Percentiles rank a stretch among this genome's conserved stretches.
These are phyloP conservation scores for Clonostachys solani DNA, from an alignment of 2,329 filamentous ascomycete species.

Conservation along the genomic window DNA sequence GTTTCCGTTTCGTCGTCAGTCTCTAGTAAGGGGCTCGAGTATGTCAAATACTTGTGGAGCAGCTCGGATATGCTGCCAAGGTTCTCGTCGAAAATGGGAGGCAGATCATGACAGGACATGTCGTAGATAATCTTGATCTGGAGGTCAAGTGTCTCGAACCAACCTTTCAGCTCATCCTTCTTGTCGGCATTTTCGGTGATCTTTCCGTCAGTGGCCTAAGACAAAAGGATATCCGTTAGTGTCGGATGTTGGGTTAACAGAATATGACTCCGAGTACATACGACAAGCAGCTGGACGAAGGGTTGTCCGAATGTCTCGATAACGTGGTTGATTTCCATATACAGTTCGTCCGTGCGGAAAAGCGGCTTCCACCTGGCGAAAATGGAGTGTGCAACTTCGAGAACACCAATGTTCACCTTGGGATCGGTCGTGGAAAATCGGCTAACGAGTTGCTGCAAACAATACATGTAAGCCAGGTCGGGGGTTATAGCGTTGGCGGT, in stretches of 20 bases:
- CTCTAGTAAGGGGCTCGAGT: slow-evolving; percentile 76
- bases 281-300: slow-evolving; percentile 75
- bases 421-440: slow-evolving; percentile 79
- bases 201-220: slow-evolving; percentile 60
- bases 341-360: slow-evolving; percentile 89
- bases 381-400: slow-evolving; percentile 97
- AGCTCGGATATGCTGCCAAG: slow-evolving; percentile 71
- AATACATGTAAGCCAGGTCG: background rate
- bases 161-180: slow-evolving; percentile 67
- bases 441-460: slow-evolving; percentile 72
- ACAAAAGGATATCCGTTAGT: slow-evolving; percentile 8
- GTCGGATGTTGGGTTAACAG: background rate
- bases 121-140: slow-evolving; percentile 93
- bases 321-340: slow-evolving; percentile 95
- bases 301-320: slow-evolving; percentile 78
- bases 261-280: slow-evolving; percentile 31
- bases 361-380: slow-evolving; percentile 94
- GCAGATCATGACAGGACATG: slow-evolving; percentile 94
- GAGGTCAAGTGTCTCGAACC: slow-evolving; percentile 82
- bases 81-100: slow-evolving; percentile 90
- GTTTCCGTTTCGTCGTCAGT: slow-evolving; percentile 89
- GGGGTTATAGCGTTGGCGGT: background rate
- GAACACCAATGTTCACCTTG: slow-evolving; percentile 84
- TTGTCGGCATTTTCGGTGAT: slow-evolving; percentile 75
- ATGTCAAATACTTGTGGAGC: slow-evolving; percentile 89